Base-by-base conservation (phyloP, 306 rosid genomes). In the Cicer chorassanicum region DNA sequence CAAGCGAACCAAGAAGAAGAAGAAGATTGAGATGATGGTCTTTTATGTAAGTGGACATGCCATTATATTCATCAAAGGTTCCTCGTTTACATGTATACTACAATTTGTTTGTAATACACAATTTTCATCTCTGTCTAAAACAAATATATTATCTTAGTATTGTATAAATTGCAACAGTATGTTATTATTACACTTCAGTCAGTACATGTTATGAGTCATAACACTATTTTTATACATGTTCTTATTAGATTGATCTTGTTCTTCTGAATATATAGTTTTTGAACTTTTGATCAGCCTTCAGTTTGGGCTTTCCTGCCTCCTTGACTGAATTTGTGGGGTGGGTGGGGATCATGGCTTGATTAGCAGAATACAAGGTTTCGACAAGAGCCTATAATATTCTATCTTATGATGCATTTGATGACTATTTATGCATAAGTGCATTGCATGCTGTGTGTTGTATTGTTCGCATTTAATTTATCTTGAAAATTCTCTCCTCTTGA, bases 1-100 rank as follows among this genome's bases (percentile, higher is more conserved):
- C 80, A 60, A 70, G 78, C 70, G 87, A 71, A 70, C 56, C 63
- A 24, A 87, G 90, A 62, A 83, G 94, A 78, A 86, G 96, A 45
- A 21, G 72, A 59, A 84, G 94, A 90, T 41, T 88, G 53, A 84
- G 91, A 82, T 90, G 82, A 86, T 67, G 68, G 34, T 42, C 44
- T 41, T 74, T 65, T 43, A 44, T 55, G 48, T 60, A 10, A 78
- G 60, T 43, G 51, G 15, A 51, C 42, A 55, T 72, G n/a, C 61
- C 61, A 61, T 57, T 65, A 62, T 48, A 75, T 66, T 75, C 70
- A 45, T 45, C 13, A 51, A 61, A 55, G 73, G 73, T 64, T 74
- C 66, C 53, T 59, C 46, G 39, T 19, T 49, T 68, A 8, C 11
- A 39, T 48, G 43, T 21, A 63, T 65, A 40, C 54, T 59, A 6